Conservation (phyloP, 1,284 basidiomycete genomes). For the Trametes sp. region DNA sequence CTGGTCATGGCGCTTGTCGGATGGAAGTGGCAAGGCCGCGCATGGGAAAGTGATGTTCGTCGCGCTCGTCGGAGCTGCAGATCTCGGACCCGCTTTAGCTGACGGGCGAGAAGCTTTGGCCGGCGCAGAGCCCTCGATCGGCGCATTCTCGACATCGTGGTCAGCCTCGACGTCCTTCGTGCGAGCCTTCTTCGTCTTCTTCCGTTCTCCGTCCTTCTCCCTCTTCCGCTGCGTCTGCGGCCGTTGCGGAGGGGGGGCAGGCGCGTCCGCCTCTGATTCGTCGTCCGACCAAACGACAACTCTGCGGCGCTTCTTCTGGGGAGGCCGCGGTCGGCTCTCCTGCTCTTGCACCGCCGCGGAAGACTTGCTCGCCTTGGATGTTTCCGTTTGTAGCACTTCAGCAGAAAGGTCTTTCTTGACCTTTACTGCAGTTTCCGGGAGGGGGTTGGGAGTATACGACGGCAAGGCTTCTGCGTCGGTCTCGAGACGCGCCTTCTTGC, state of each 20-base stretch:
- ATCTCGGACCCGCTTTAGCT: background rate
- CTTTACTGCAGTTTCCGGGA: background rate
- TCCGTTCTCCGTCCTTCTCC: conserved; percentile 16
- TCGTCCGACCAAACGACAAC: conserved; percentile 30
- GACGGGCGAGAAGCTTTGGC: background rate
- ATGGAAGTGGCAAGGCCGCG: background rate
- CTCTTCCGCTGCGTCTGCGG: conserved; percentile 5
- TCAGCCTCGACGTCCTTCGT: conserved; percentile 6
- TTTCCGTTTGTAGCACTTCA: too few species aligned
- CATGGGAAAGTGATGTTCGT: conserved; percentile 24
- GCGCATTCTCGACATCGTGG: conserved; percentile 24
- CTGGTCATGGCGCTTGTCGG: too few species aligned
- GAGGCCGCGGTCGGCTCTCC: background rate
- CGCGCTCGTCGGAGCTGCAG: conserved; percentile 24
- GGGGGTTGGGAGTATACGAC: background rate
- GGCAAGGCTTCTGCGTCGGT: background rate
- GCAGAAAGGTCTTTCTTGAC: too few species aligned
- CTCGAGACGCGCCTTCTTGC: conserved; percentile 23
- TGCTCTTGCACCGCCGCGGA: background rate
- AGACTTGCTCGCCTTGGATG: background rate
- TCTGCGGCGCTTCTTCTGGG: conserved; percentile 26
- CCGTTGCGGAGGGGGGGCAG: background rate
- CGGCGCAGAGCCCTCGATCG: conserved; percentile 2
- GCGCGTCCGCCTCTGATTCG: conserved; percentile 20
- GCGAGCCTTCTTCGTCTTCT: conserved; percentile 22